A percentile compares a stretch with the other conserved stretches of the same genome.
Conservation (phyloP, 2,329 filamentous ascomycete genomes). For the Fonsecaea monophora region DNA sequence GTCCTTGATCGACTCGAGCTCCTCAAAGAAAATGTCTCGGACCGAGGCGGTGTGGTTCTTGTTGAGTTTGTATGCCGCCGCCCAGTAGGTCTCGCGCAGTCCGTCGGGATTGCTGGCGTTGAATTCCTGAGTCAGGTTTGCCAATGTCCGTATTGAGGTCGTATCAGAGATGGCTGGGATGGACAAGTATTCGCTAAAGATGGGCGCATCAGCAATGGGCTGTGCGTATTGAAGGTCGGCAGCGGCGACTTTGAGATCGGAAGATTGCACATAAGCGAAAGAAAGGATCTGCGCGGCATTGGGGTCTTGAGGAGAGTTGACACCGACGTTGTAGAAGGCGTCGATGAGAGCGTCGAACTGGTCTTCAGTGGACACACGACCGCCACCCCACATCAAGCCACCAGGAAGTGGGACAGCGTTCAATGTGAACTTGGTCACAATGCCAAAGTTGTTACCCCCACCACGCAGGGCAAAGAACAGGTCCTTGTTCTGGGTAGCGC, state of each 20-base stretch:
- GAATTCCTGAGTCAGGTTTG: constrained; percentile 47
- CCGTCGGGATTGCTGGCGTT: constrained; percentile 46
- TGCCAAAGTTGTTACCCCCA: constrained; percentile 50
- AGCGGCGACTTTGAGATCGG: constrained; percentile 39
- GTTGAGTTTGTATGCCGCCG: constrained; percentile 44
- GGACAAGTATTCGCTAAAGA: constrained; percentile 49
- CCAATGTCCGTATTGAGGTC: constrained; percentile 42
- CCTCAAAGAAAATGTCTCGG: constrained; percentile 40
- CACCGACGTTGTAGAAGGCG: constrained; percentile 45
- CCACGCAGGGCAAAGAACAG: constrained; percentile 52
- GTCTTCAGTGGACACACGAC: constrained; percentile 27
- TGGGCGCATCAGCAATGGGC: constrained; percentile 46
- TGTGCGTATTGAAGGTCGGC: constrained; percentile 50
- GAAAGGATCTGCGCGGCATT: constrained; percentile 48
- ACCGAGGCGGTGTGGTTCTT: constrained; percentile 42
- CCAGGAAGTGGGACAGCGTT: constrained; percentile 38
- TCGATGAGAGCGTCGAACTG: constrained; percentile 43
- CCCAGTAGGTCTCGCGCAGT: constrained; percentile 46
- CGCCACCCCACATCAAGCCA: constrained; percentile 36
- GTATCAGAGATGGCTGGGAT: constrained; percentile 45
- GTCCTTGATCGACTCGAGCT: constrained; percentile 36
- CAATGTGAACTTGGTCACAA: constrained; percentile 52
- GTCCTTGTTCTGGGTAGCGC: constrained; percentile 43
- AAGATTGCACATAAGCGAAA: constrained; percentile 40
- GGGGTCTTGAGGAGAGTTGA: constrained; percentile 45